Evolutionary conservation across 495 filamentous ascomycete species (phyloP), one percentile per base, ranked within the genome.

Genomic region (Bathelium albidoporum): DNA sequence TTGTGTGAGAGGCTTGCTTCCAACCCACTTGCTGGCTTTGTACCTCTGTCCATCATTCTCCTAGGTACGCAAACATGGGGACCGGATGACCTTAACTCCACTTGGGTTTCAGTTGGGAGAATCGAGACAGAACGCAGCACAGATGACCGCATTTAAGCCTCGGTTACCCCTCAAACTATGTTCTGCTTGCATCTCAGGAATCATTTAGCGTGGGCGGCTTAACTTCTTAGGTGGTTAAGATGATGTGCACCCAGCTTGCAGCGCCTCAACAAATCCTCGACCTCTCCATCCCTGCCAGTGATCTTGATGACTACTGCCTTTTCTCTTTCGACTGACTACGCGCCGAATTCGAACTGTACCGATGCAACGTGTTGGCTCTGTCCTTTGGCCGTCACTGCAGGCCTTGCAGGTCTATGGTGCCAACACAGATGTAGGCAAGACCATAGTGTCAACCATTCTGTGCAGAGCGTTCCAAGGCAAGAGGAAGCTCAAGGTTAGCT

Each of bases 361-460:
- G 9, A 64, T 63, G 61, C 59, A 58, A 41, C 64, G 66, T 44
- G 59, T 73, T 20, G 69, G 72, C 29, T 74, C 81, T 3, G 69
- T 76, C 31, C 80, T 90, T 29, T 88, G 84, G 80, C 84, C 81
- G 61, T 80, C 79, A 2, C 76, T 89, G 52, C 81, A 83, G 60
- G 78, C 81, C 14, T 80, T 85, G 62, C 88, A 91, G 68, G 77
- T 92, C 24, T 91, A 88, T 64, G 89, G 89, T 3, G 87, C 89
- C 32, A 91, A 91, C 68, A 91, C 89, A 2, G 81, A 89, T 64
- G 87, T 91, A 36, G 89, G 89, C 62, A 92, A 91, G 74, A 91
- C 89, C 0, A 80, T 92, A 31, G 79, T 88, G 52, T 86, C 86
- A 0, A 89, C 87, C 0, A 71, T 89, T 36, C 79, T 92, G 18